Conservation (phyloP, 768 basidiomycete species). For the Trametes punicea region DNA sequence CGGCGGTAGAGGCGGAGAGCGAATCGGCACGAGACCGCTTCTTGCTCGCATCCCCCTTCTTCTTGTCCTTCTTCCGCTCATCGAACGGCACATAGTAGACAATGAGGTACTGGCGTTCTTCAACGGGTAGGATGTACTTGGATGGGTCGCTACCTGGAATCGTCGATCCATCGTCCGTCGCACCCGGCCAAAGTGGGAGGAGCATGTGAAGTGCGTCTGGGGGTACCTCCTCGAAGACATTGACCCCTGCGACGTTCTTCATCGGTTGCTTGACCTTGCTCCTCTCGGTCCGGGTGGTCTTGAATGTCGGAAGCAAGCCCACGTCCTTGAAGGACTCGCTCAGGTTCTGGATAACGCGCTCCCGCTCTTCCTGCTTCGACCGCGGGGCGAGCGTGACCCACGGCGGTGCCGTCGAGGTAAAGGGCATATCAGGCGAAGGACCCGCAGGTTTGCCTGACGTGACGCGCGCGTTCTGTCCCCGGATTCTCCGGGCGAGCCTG, state of each 20-base stretch:
- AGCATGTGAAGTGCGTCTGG: constrained; percentile 77
- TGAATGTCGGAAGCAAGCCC: constrained; percentile 62
- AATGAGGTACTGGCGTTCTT: constrained; percentile 66
- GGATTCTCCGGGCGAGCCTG: constrained; percentile 21
- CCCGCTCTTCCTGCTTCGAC: constrained; percentile 62
- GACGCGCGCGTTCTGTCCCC: constrained; percentile 17
- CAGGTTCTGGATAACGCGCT: constrained; percentile 64
- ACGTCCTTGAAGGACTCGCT: constrained; percentile 74
- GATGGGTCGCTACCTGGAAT: constrained; percentile 19
- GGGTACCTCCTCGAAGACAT: constrained; percentile 44
- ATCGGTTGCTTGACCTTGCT: constrained; percentile 23
- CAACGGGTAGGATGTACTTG: constrained; percentile 38
- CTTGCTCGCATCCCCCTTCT: constrained; percentile 38
- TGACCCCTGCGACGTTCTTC: constrained; percentile 17
- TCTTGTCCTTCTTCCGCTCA: constrained; percentile 18
- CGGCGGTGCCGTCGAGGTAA: constrained; percentile 35
- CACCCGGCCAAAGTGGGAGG: constrained; percentile 79
- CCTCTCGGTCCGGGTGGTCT: constrained; percentile 21
- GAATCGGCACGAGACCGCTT: constrained; percentile 37
- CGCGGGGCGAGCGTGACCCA: constrained; percentile 70
- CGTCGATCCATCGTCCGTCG: constrained; percentile 48
- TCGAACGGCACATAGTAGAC: constrained; percentile 73
- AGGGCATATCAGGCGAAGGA: constrained; percentile 9
- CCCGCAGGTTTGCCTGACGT: constrained; percentile 17
- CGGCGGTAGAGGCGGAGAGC: constrained; percentile 25